A percentile compares a stretch with the other conserved stretches of the same genome.
These are phyloP conservation scores for Diplocarpon mali DNA, from an alignment of 2,329 filamentous ascomycete species.

Conservation along the genomic window DNA sequence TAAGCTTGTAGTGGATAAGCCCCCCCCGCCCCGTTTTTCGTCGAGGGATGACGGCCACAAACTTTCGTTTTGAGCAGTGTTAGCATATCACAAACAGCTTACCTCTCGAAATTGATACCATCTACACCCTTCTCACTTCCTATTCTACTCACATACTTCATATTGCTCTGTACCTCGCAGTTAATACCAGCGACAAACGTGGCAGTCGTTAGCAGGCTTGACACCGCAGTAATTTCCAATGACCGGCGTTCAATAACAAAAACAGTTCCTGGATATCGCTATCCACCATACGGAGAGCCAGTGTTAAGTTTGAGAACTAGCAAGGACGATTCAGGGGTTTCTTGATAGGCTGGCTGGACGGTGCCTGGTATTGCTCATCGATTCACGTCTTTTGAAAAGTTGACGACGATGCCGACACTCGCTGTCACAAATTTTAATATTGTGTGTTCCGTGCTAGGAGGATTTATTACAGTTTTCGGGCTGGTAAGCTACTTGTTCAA, in stretches of 20 bases:
- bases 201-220: constrained; percentile 7
- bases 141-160: not conserved
- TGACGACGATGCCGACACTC: constrained; percentile 33
- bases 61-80: too few species aligned
- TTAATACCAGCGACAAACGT: constrained; percentile 7
- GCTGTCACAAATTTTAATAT: constrained; percentile 42
- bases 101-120: too few species aligned
- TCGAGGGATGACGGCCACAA: too few species aligned
- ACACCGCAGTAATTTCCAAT: constrained; percentile 19
- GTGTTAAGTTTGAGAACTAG: constrained; percentile 26
- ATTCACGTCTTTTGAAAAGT: not conserved
- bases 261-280: not conserved
- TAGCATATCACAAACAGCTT: too few species aligned
- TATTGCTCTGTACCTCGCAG: not conserved
- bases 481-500: constrained; percentile 84
- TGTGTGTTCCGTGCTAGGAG: constrained; percentile 60
- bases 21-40: too few species aligned
- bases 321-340: constrained; percentile 32
- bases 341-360: constrained; percentile 16
- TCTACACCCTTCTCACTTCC: too few species aligned
- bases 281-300: constrained; percentile 22
- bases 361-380: not conserved
- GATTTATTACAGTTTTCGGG: constrained; percentile 83
- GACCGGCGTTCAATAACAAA: constrained; percentile 35
- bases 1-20: too few species aligned